Evolutionary conservation across 179 eudicot species (phyloP), one percentile per base, ranked within the genome.

Genomic region (Amaranthus tricolor): DNA sequence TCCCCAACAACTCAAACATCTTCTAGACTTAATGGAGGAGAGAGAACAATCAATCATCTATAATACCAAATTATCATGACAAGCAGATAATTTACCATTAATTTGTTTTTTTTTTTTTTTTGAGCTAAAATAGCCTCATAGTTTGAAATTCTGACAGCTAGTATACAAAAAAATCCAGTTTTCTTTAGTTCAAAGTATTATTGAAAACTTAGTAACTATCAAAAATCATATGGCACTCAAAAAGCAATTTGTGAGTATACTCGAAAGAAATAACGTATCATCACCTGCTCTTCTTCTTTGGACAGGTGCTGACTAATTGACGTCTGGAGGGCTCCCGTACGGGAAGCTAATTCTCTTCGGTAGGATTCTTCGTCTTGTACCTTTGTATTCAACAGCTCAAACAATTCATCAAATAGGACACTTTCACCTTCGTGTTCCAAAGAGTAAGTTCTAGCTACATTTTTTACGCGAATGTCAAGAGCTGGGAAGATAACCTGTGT

Each of bases 341-440:
- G 91, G 73, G 91, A 94, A 52, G 98, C 98, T 85, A 92, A 75
- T 82, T 92, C 98, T 85, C 94, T 87, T 77, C 91, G 85, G 83
- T 85, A 90, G 84, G 86, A 87, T 83, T 92, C 97, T 63, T 90
- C 91, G 68, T 83, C 88, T 31, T 79, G 88, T 79, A 83, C 83
- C 59, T 86, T 82, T 74, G 87, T 82, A 62, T 80, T 88, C 82
- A 94, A 82, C 74, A 92, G 74, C 75, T 84, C 84, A 88, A 89
- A 92, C 78, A 94, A 80, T 77, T 94, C 94, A 83, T 94, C 96
- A 82, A 94, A 94, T 74, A 94, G 89, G 71, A 88, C 83, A 86
- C 94, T 86, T 83, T 94, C 98, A 67, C 98, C 98, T 82, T 94
- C 96, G 80, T 94, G 98, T 84, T 94, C 98, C 49, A 94, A 88